Conservation (phyloP, 129 eudicot genomes). For the Helianthus tuberosus region DNA sequence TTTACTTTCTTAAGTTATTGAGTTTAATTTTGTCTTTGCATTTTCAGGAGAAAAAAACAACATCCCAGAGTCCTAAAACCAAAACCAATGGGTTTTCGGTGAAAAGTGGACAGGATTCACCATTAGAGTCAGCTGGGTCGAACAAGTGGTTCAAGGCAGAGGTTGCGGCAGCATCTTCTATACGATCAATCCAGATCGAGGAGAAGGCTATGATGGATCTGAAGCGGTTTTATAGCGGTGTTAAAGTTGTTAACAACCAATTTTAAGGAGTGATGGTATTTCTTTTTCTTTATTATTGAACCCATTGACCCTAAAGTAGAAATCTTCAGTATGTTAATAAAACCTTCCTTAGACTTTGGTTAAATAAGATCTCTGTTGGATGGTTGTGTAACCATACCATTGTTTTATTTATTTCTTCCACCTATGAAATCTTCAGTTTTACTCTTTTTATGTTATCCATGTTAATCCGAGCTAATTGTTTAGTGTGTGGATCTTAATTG, state of each 20-base stretch:
- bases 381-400: neutral
- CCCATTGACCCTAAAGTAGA: conserved; percentile 14
- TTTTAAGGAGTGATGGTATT: conserved; percentile 13
- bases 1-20: neutral
- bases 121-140: conserved; percentile 64
- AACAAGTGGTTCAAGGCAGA: conserved; percentile 98
- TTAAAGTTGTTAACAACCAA: conserved; percentile 82
- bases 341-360: neutral
- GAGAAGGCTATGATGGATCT: conserved; percentile 95
- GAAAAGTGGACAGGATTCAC: conserved; percentile 70
- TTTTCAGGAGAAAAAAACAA: conserved; percentile 41
- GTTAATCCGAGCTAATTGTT: too few species aligned
- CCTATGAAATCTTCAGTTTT: too few species aligned
- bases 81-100: conserved; percentile 85
- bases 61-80: conserved; percentile 80
- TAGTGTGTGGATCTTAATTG: too few species aligned
- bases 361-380: neutral
- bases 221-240: conserved; percentile 80
- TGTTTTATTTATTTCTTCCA: too few species aligned
- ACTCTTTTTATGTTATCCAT: too few species aligned
- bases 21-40: neutral
- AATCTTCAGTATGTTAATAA: conserved; percentile 16
- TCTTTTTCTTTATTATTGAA: neutral
- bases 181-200: conserved; percentile 95
- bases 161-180: conserved; percentile 74